A percentile compares a stretch with the other conserved stretches of the same genome.
Evolutionary conservation across 306 rosid species (phyloP).

Genomic region (Nissolia schottii): DNA sequence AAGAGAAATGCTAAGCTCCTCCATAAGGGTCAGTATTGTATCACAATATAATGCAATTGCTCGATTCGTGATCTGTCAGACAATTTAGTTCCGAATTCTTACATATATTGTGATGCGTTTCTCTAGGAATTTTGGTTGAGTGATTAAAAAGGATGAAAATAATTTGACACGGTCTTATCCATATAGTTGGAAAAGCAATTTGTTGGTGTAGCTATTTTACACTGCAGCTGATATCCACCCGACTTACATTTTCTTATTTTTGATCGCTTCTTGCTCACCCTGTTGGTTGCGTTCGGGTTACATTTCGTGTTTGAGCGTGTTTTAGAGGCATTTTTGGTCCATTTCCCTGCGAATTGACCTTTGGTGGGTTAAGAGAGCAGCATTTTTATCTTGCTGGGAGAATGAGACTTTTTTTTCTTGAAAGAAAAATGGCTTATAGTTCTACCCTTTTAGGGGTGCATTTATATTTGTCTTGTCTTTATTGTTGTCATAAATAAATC

Average conservation of each 20-base stretch:
- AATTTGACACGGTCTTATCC: slow-evolving; percentile 2
- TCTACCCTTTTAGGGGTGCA: neutral
- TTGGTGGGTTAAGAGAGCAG: neutral
- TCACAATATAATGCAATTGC: slow-evolving; percentile 44
- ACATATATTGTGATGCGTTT: slow-evolving; percentile 15
- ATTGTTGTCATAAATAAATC: no score
- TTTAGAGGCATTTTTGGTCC: neutral
- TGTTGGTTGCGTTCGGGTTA: neutral
- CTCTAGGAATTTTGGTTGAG: slow-evolving; percentile 18
- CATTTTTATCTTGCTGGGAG: neutral
- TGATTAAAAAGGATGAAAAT: neutral
- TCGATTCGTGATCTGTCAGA: slow-evolving; percentile 46
- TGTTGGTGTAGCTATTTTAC: neutral
- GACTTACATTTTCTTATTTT: neutral
- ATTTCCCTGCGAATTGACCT: neutral
- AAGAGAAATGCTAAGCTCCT: slow-evolving; percentile 37
- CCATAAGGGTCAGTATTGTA: slow-evolving; percentile 38
- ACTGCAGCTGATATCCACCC: neutral
- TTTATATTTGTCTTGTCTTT: neutral
- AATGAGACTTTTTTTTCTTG: neutral
- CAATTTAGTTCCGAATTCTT: slow-evolving; percentile 20
- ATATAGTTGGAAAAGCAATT: slow-evolving; percentile 5
- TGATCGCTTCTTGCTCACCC: neutral
- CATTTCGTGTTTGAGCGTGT: neutral
- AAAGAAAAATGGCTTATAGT: neutral